Conservation (phyloP, 129 eudicot species). For the Lactuca saligna region DNA sequence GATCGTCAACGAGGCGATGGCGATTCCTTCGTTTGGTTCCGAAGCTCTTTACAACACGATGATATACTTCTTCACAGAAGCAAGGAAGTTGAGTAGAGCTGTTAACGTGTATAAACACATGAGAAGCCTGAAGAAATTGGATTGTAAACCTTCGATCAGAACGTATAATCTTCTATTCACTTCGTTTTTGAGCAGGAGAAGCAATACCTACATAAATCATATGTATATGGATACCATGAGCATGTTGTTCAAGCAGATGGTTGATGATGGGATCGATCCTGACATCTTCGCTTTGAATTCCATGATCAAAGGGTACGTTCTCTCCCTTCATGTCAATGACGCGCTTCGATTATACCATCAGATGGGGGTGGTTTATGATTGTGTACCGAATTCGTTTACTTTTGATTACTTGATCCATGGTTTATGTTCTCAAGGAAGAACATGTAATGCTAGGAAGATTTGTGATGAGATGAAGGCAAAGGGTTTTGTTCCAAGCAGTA, state of each 20-base stretch:
- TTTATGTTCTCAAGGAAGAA: constrained; percentile 83
- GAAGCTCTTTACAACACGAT: constrained; percentile 70
- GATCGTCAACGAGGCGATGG: constrained; percentile 58
- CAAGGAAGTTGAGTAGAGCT: constrained; percentile 70
- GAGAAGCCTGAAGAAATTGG: constrained; percentile 46
- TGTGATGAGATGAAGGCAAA: constrained; percentile 71
- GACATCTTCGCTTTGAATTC: constrained; percentile 74
- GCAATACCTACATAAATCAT: constrained; percentile 64
- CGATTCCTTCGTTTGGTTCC: constrained; percentile 51
- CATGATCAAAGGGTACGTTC: constrained; percentile 88
- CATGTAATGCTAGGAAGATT: constrained; percentile 70
- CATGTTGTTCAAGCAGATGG: constrained; percentile 79
- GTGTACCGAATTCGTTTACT: constrained; percentile 62
- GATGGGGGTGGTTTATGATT: constrained; percentile 78
- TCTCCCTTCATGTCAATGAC: constrained; percentile 77
- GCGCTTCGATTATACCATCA: constrained; percentile 89
- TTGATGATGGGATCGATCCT: constrained; percentile 79
- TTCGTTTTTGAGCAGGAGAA: constrained; percentile 67
- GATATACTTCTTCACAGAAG: constrained; percentile 69
- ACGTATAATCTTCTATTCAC: constrained; percentile 79
- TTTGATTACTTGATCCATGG: constrained; percentile 87
- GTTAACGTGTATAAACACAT: constrained; percentile 71
- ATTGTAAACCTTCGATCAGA: constrained; percentile 74
- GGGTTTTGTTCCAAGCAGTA: constrained; percentile 75
- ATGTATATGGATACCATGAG: constrained; percentile 81